phyloP scores from a whole-genome alignment of 2,329 filamentous ascomycete species.

The Volutella citrinella region DNA sequence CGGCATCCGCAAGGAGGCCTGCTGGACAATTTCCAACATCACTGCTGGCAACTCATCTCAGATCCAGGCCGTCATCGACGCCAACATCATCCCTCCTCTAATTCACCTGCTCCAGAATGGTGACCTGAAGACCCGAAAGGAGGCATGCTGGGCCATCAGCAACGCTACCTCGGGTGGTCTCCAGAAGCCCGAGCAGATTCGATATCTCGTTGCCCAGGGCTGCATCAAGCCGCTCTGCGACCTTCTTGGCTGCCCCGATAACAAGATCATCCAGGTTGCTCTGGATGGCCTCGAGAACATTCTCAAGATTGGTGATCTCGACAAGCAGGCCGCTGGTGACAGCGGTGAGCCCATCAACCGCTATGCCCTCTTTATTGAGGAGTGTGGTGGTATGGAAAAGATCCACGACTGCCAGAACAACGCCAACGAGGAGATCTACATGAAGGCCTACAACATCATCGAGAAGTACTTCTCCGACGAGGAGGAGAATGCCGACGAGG shows the following conservation, averaged over 20 bases:
- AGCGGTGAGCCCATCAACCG: constrained; percentile 83
- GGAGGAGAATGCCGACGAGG: constrained; percentile 86
- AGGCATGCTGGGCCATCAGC: constrained; percentile 99
- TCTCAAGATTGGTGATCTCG: constrained; percentile 97
- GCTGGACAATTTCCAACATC: constrained; percentile 99
- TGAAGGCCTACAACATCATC: constrained; percentile 99
- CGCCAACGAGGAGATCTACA: constrained; percentile 99
- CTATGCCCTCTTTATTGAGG: constrained; percentile 97
- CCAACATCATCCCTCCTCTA: constrained; percentile 92
- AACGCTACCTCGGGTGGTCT: constrained; percentile 96
- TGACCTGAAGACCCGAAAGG: constrained; percentile 98
- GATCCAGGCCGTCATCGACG: constrained; percentile 95
- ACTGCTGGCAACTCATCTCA: constrained; percentile 97
- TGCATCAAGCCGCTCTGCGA: constrained; percentile 98
- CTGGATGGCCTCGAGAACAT: constrained; percentile 98
- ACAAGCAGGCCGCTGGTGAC: constrained; percentile 83
- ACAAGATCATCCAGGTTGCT: constrained; percentile 99
- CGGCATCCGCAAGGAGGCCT: constrained; percentile 97
- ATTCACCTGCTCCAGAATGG: constrained; percentile 96
- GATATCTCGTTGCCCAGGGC: constrained; percentile 87
- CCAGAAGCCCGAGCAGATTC: constrained; percentile 98
- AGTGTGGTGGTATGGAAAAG: constrained; percentile 99
- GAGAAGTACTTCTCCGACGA: constrained; percentile 99
- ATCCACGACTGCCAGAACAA: constrained; percentile 99
- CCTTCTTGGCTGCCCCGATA: constrained; percentile 91